A percentile compares a stretch with the other conserved stretches of the same genome.
Conservation (phyloP, 768 basidiomycete species). For the Symmetrospora coprosmae region DNA sequence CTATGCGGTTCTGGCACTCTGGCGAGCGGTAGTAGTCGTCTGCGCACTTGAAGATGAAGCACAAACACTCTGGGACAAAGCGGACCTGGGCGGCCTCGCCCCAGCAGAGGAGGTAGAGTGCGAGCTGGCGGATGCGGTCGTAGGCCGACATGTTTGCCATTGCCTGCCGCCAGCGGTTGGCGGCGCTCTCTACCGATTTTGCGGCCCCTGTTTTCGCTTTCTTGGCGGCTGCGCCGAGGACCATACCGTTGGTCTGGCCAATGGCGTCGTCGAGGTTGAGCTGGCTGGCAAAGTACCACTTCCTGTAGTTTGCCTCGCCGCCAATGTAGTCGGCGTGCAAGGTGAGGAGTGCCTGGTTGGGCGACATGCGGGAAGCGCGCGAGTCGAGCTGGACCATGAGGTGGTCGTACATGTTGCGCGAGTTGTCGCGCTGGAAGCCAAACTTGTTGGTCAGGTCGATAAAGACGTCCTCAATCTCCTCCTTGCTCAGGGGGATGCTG, state of each 20-base stretch:
- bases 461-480: constrained; percentile 97
- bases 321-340: constrained; percentile 98
- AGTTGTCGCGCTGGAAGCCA: constrained; percentile 88
- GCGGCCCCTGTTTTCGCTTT: constrained; percentile 60
- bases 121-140: constrained; percentile 88
- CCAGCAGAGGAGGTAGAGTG: constrained; percentile 89
- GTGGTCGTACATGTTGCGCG: constrained; percentile 98
- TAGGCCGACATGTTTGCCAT: constrained; percentile 99
- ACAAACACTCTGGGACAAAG: constrained; percentile 88
- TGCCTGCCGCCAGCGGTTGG: constrained; percentile 86
- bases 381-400: constrained; percentile 95
- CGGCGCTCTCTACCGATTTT: constrained; percentile 59
- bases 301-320: constrained; percentile 95
- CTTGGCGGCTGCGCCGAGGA: constrained; percentile 57
- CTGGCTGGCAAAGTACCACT: constrained; percentile 99
- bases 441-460: constrained; percentile 96
- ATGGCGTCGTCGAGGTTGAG: constrained; percentile 96
- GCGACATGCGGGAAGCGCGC: constrained; percentile 90
- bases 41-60: constrained; percentile 99
- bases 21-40: constrained; percentile 98
- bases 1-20: constrained; percentile 86
- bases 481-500: constrained; percentile 91
- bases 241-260: constrained; percentile 68
- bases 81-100: constrained; percentile 96
- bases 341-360: constrained; percentile 83